These are phyloP conservation scores for Fusarium udum DNA, from an alignment of 2,329 filamentous ascomycete genomes.

Conservation along the genomic window DNA sequence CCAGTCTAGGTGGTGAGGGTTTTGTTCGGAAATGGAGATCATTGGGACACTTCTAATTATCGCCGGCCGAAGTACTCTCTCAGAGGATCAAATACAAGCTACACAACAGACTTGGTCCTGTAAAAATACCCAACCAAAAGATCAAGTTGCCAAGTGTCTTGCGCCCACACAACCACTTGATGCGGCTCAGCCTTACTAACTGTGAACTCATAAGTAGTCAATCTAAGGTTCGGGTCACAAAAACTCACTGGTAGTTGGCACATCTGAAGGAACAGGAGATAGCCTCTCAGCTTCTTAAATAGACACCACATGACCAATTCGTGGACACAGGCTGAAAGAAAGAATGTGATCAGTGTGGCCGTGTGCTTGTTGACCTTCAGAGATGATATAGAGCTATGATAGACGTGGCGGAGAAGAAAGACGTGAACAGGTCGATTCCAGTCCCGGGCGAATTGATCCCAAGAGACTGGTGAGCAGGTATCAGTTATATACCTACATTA, in stretches of 20 bases:
- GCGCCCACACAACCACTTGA: conserved; percentile 69
- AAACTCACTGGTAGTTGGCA: conserved; percentile 70
- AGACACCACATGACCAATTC: conserved; percentile 84
- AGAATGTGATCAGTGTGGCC: conserved; percentile 80
- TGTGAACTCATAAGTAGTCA: conserved; percentile 33
- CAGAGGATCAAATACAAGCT: conserved; percentile 68
- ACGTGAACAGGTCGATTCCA: conserved; percentile 83
- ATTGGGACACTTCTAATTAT: background rate
- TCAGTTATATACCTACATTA: background rate
- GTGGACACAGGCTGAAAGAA: conserved; percentile 75
- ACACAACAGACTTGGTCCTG: conserved; percentile 74
- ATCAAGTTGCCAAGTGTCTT: conserved; percentile 75
- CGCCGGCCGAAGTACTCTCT: background rate
- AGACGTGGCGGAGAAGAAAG: conserved; percentile 81
- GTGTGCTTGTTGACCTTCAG: conserved; percentile 75
- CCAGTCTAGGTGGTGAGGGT: background rate
- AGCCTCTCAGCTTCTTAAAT: conserved; percentile 80
- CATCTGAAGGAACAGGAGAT: conserved; percentile 78
- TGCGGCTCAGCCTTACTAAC: conserved; percentile 73
- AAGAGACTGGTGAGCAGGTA: conserved; percentile 56
- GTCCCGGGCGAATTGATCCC: conserved; percentile 81
- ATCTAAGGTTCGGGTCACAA: background rate
- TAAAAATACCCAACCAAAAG: conserved; percentile 83
- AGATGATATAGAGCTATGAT: conserved; percentile 79
- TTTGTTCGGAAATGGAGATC: background rate